These are phyloP conservation scores for Phycomyces blakesleeanus DNA, from an alignment of 192 early-diverging fungal species.

Conservation along the genomic window DNA sequence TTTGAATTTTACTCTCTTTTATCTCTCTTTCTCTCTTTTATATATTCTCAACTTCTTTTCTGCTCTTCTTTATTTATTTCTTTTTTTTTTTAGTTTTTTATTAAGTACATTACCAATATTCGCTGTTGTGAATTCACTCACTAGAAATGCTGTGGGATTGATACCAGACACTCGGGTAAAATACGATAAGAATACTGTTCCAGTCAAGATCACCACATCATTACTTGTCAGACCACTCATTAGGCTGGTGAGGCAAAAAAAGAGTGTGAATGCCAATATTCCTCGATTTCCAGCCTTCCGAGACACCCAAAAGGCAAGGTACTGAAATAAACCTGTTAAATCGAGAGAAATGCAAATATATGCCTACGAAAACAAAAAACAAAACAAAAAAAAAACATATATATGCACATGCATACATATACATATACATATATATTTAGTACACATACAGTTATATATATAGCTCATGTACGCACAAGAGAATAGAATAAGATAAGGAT, in stretches of 20 bases:
- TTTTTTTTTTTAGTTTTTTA: too few species aligned
- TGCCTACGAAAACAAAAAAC: too few species aligned
- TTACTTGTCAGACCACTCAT: slow-evolving; percentile 77
- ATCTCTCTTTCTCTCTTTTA: slow-evolving; percentile 8
- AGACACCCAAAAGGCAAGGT: slow-evolving; percentile 73
- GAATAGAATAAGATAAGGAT: slow-evolving; percentile 81
- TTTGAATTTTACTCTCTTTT: too few species aligned
- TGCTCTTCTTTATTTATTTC: too few species aligned
- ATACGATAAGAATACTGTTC: slow-evolving; percentile 75
- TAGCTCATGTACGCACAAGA: slow-evolving; percentile 35
- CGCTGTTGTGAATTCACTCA: slow-evolving; percentile 72
- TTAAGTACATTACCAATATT: slow-evolving; percentile 72
- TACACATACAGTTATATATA: too few species aligned
- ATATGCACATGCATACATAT: too few species aligned
- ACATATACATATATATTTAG: too few species aligned
- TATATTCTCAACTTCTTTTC: too few species aligned
- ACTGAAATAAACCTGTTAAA: slow-evolving; percentile 74
- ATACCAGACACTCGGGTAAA: slow-evolving; percentile 64
- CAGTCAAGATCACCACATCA: slow-evolving; percentile 80
- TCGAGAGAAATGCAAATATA: slow-evolving; percentile 85
- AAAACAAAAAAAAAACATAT: too few species aligned
- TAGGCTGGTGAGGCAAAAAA: slow-evolving; percentile 66
- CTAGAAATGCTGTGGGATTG: slow-evolving; percentile 60
- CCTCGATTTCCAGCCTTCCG: slow-evolving; percentile 55
- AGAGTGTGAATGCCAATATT: slow-evolving; percentile 58